These are phyloP conservation scores for Candida andamanensis DNA, from an alignment of 805 yeast genomes.

Conservation along the genomic window DNA sequence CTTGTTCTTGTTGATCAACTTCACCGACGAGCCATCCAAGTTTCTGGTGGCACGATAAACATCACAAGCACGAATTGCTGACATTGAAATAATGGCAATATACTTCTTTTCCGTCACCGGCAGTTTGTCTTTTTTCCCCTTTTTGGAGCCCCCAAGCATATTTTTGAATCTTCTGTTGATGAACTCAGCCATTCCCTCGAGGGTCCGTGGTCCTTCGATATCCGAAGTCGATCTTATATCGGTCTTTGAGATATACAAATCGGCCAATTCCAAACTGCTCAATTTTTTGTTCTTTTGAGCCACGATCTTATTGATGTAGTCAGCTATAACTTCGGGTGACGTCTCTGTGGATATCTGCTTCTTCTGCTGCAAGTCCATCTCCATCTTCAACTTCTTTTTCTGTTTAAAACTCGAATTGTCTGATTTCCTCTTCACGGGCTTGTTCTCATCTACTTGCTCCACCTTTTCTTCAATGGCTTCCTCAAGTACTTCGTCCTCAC, in stretches of 20 bases:
- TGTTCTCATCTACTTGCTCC: slow-evolving; percentile 7
- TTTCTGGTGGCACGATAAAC: slow-evolving; percentile 57
- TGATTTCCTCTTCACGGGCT: slow-evolving; percentile 14
- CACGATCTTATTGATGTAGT: slow-evolving; percentile 58
- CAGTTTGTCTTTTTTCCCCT: slow-evolving; percentile 16
- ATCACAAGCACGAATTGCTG: slow-evolving; percentile 87
- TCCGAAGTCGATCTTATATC: slow-evolving; percentile 60
- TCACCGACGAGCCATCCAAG: slow-evolving; percentile 52
- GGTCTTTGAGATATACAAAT: slow-evolving; percentile 50
- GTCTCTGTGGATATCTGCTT: slow-evolving; percentile 44
- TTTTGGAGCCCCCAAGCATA: slow-evolving; percentile 37
- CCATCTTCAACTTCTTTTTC: slow-evolving; percentile 65
- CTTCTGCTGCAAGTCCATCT: slow-evolving; percentile 57
- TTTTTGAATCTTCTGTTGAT: slow-evolving; percentile 46
- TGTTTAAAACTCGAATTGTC: slow-evolving; percentile 45
- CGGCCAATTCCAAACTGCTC: slow-evolving; percentile 71
- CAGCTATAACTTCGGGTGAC: slow-evolving; percentile 59
- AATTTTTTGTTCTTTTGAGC: slow-evolving; percentile 58
- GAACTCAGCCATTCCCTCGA: slow-evolving; percentile 54
- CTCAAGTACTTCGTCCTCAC: slow-evolving; percentile 23
- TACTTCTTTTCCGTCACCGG: slow-evolving; percentile 43
- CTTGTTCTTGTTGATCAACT: slow-evolving; percentile 72
- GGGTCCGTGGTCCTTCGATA: slow-evolving; percentile 45
- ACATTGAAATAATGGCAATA: slow-evolving; percentile 57
- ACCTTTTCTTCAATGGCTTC: slow-evolving; percentile 12